Percentiles rank a stretch among this genome's conserved stretches.
Conservation (phyloP, 352 stramenopile species). For the Aphanomyces astaci region DNA sequence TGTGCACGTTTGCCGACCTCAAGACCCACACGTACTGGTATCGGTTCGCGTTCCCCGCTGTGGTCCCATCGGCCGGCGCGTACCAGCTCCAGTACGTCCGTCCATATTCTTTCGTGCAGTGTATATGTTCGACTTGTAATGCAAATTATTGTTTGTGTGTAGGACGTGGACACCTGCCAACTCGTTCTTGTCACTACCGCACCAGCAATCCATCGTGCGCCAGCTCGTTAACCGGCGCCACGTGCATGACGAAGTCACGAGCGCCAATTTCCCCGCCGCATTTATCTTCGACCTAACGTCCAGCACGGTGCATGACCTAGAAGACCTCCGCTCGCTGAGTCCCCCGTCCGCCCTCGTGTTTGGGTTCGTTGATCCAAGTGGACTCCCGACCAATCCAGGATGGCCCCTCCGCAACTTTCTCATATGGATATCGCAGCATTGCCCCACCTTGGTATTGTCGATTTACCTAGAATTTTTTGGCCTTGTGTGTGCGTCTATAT, state of each 20-base stretch:
- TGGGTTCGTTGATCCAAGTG: constrained; percentile 83
- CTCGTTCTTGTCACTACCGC: constrained; percentile 26
- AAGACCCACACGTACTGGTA: constrained; percentile 92
- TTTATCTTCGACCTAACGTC: constrained; percentile 51
- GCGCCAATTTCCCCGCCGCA: constrained; percentile 41
- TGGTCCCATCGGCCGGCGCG: constrained; percentile 34
- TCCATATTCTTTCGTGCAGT: too few species aligned
- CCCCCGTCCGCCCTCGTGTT: constrained; percentile 49
- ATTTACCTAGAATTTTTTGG: too few species aligned
- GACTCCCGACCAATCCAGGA: constrained; percentile 59
- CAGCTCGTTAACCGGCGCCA: constrained; percentile 40
- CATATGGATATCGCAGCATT: constrained; percentile 41
- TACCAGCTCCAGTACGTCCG: constrained; percentile 32
- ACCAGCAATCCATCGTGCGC: constrained; percentile 39
- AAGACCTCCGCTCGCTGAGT: background rate
- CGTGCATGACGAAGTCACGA: constrained; percentile 11
- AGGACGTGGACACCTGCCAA: background rate
- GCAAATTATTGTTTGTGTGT: too few species aligned
- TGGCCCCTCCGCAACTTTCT: constrained; percentile 88
- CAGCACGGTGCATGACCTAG: background rate
- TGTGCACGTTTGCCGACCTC: constrained; percentile 88
- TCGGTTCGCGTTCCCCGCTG: constrained; percentile 88
- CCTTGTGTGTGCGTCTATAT: too few species aligned
- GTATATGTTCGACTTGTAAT: too few species aligned
- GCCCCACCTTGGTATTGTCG: constrained; percentile 1